Evolutionary conservation across 169 alveolate genomes (phyloP).

Genomic region (Cryptosporidium bovis): DNA sequence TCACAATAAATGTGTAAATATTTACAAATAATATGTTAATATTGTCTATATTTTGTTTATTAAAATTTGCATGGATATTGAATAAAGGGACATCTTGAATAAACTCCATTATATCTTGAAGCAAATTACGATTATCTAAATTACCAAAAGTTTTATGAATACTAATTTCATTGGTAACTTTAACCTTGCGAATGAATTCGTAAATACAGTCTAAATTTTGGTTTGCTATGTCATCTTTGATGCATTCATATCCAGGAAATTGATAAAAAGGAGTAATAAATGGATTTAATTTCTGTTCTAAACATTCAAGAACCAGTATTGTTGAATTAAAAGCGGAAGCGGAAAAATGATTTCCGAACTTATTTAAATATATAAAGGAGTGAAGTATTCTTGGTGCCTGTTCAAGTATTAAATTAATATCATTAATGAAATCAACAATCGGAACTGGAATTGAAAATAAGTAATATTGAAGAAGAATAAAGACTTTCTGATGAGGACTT

Average conservation of each 20-base stretch:
- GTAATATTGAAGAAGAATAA: conserved; percentile 88
- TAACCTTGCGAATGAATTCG: conserved; percentile 21
- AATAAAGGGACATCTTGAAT: conserved; percentile 27
- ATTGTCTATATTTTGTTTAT: background rate
- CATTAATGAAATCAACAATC: conserved; percentile 88
- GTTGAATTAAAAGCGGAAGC: conserved; percentile 72
- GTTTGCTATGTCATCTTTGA: background rate
- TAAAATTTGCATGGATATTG: conserved; percentile 3
- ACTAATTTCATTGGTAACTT: conserved; percentile 11
- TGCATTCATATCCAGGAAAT: conserved; percentile 6
- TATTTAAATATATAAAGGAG: conserved; percentile 83
- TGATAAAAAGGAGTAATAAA: conserved; percentile 35
- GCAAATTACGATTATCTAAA: background rate
- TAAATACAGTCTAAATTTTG: background rate
- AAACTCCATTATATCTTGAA: background rate
- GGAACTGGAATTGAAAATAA: conserved; percentile 81
- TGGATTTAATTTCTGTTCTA: conserved; percentile 77
- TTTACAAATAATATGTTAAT: background rate
- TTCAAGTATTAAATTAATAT: conserved; percentile 87
- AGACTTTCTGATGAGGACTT: conserved; percentile 90
- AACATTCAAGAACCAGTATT: conserved; percentile 71
- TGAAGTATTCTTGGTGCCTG: conserved; percentile 87
- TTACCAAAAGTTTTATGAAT: background rate
- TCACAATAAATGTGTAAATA: background rate
- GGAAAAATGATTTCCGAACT: conserved; percentile 60